A percentile compares a stretch with the other conserved stretches of the same genome.
Evolutionary conservation across 2,329 filamentous ascomycete genomes (phyloP).

Genomic region (Cordyceps pruinosa): DNA sequence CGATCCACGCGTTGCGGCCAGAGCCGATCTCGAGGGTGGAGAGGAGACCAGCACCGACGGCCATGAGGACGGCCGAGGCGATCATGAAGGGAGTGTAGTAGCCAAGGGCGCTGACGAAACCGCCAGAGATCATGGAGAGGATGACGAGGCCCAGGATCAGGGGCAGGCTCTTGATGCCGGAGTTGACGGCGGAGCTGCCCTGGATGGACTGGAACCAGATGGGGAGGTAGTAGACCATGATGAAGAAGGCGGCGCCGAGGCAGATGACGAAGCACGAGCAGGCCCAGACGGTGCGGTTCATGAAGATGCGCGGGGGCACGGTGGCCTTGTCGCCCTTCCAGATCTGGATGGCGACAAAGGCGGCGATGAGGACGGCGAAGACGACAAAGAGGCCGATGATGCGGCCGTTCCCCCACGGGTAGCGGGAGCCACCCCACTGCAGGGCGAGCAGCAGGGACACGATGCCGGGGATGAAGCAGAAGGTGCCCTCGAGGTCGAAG

Average conservation of each 20-base stretch:
- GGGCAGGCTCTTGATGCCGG: conserved; percentile 15
- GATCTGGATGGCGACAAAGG: conserved; percentile 23
- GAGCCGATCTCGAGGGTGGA: conserved; percentile 23
- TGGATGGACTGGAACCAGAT: conserved; percentile 41
- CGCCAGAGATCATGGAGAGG: conserved; percentile 1
- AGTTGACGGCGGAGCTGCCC: conserved; percentile 17
- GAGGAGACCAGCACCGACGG: conserved; percentile 30
- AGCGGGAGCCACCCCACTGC: conserved; percentile 34
- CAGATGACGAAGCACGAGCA: conserved; percentile 25
- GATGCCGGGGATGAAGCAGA: conserved; percentile 18
- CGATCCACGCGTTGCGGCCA: conserved; percentile 11
- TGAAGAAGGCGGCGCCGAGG: conserved; percentile 21
- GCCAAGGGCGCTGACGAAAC: not conserved
- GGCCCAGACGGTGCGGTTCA: conserved; percentile 31
- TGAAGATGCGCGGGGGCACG: conserved; percentile 34
- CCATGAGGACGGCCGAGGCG: conserved; percentile 20
- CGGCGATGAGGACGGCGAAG: conserved; percentile 15
- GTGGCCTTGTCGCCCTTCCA: conserved; percentile 31
- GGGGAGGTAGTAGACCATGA: conserved; percentile 35
- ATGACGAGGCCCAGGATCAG: conserved; percentile 18
- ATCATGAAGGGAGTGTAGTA: conserved; percentile 26
- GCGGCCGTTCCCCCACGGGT: conserved; percentile 23
- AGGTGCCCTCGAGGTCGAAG: conserved; percentile 36
- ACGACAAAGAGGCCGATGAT: conserved; percentile 41
- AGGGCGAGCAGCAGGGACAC: conserved; percentile 39